Conservation (phyloP, 2,329 filamentous ascomycete species). For the Exophiala viscosa region DNA sequence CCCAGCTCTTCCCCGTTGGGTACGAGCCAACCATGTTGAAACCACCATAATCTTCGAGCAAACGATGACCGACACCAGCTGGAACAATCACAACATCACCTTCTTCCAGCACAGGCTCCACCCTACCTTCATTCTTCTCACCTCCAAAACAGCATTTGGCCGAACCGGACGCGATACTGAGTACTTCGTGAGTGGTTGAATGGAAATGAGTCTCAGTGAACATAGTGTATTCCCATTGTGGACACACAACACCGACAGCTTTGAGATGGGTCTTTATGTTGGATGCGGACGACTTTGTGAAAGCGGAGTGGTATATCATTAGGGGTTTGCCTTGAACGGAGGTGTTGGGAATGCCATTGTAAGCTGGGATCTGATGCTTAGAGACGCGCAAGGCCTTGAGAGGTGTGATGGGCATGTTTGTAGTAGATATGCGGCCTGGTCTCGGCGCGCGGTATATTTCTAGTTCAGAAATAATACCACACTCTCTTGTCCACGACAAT, state of each 20-base stretch:
- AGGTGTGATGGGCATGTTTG: constrained; percentile 39
- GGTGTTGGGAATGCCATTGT: constrained; percentile 60
- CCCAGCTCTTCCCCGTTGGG: constrained; percentile 56
- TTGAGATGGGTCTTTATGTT: constrained; percentile 56
- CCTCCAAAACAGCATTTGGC: constrained; percentile 65
- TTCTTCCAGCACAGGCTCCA: constrained; percentile 54
- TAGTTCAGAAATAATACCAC: neutral
- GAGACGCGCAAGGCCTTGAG: constrained; percentile 55
- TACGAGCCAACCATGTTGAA: constrained; percentile 69
- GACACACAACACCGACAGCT: constrained; percentile 52
- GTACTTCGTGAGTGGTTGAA: constrained; percentile 63
- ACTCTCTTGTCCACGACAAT: neutral
- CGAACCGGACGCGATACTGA: constrained; percentile 56
- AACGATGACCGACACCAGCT: constrained; percentile 61
- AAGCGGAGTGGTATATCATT: constrained; percentile 62
- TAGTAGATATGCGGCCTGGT: neutral
- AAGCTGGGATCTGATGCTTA: constrained; percentile 56
- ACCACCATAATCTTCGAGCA: constrained; percentile 50
- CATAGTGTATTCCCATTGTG: constrained; percentile 69
- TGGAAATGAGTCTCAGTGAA: constrained; percentile 65
- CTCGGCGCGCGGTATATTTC: neutral
- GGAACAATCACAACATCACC: constrained; percentile 65
- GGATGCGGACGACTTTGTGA: constrained; percentile 46
- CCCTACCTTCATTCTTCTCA: constrained; percentile 55
- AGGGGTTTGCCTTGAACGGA: constrained; percentile 61